Percentiles rank a stretch among this genome's conserved stretches.
These are phyloP conservation scores for Fraxinus nigra DNA, from an alignment of 305 asterid genomes.

Conservation along the genomic window DNA sequence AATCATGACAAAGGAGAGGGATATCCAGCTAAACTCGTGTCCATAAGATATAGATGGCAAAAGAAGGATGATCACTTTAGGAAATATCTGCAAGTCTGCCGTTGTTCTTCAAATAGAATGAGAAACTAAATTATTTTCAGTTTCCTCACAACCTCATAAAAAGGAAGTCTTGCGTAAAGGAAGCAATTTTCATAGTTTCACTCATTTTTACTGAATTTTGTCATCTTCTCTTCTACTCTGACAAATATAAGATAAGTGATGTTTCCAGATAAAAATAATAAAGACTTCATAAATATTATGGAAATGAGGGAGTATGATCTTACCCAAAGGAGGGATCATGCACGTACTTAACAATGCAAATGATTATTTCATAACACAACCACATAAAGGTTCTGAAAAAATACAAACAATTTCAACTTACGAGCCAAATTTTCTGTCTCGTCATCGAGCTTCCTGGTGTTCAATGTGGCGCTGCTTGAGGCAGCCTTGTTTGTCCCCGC, in stretches of 20 bases:
- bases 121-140: neutral
- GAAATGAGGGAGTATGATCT: neutral
- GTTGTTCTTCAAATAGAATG: neutral
- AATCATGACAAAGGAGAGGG: neutral
- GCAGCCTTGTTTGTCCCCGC: slow-evolving; percentile 94
- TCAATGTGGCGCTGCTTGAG: slow-evolving; percentile 59
- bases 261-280: neutral
- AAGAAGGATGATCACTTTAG: neutral
- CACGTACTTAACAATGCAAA: neutral
- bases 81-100: neutral
- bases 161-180: neutral
- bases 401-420: slow-evolving; percentile 43
- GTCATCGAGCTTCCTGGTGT: slow-evolving; percentile 91
- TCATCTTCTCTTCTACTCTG: neutral
- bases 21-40: neutral
- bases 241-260: neutral
- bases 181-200: neutral
- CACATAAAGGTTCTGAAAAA: neutral
- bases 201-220: neutral
- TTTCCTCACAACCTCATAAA: neutral
- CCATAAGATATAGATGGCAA: neutral
- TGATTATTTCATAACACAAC: neutral
- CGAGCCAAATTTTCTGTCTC: slow-evolving; percentile 90
- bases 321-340: neutral
- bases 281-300: neutral